Evolutionary conservation across 495 filamentous ascomycete genomes (phyloP).

Genomic region (Penicillium canescens): DNA sequence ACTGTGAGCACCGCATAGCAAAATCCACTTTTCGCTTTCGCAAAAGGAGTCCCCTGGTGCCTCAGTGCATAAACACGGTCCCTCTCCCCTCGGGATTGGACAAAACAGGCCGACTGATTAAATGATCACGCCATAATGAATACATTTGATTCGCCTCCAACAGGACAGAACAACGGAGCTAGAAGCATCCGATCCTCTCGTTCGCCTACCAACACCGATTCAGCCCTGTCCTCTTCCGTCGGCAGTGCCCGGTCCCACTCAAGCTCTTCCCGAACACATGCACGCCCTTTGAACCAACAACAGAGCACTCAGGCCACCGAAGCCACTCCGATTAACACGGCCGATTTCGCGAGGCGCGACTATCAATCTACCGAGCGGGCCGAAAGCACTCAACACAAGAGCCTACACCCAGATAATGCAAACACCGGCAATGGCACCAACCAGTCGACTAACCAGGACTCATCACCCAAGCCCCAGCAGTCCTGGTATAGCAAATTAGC

Average conservation of each 20-base stretch:
- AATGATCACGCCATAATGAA: constrained; percentile 44
- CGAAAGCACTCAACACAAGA: constrained; percentile 8
- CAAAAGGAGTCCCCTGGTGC: constrained; percentile 2
- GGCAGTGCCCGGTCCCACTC: constrained; percentile 25
- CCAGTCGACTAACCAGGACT: constrained; percentile 4
- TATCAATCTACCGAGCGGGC: constrained; percentile 37
- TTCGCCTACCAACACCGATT: constrained; percentile 24
- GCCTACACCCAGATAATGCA: not conserved
- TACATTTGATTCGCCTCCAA: constrained; percentile 28
- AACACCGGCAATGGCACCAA: not conserved
- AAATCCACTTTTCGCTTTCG: not conserved
- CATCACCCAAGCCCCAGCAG: constrained; percentile 21
- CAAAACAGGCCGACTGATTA: constrained; percentile 11
- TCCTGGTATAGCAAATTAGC: constrained; percentile 54
- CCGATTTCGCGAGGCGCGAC: constrained; percentile 23
- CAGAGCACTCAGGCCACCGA: constrained; percentile 25
- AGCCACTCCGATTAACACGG: constrained; percentile 33
- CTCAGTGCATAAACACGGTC: constrained; percentile 12
- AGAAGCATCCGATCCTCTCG: constrained; percentile 24
- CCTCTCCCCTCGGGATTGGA: constrained; percentile 12
- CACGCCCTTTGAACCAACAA: constrained; percentile 8
- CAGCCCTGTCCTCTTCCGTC: constrained; percentile 24
- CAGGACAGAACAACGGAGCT: constrained; percentile 16
- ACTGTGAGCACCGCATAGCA: not conserved
- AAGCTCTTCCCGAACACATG: constrained; percentile 20